Evolutionary conservation across 2,329 filamentous ascomycete genomes (phyloP), one percentile per base, ranked within the genome.

Genomic region (Colletotrichum acutatum): DNA sequence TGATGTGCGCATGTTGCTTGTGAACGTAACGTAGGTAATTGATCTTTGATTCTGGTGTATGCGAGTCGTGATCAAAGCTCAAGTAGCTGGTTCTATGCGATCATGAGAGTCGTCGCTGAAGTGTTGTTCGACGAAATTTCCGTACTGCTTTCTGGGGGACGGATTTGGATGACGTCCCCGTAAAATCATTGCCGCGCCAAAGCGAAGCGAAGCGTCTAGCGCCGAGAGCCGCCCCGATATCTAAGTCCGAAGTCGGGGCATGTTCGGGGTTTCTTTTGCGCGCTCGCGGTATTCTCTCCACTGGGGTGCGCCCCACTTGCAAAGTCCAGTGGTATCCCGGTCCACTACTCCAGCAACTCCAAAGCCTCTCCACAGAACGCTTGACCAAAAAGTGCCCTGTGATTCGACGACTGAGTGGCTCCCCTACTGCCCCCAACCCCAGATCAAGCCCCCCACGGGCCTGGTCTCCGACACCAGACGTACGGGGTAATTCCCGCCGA

Each of bases 401-500:
- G 70, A 74, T 73, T 74, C 62, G 73, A 66, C 32, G 52, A 49
- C 32, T 30, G 34, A 46, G 37, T 42, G 66, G 46, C 34, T 57
- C 57, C 28, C 32, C 42, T 61, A 53, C 28, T 73, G 56, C 30
- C 57, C 68, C 68, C 66, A 62, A 74, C 73, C 70, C 70, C 66
- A 53, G 61, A 59, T 71, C 53, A 54, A 54, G 63, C 46, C 46
- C 62, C 71, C 71, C 63, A 61, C 57, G 42, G 63, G 64, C 42
- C 66, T 60, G 60, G 42, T 63, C 46, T 52, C 66, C 64, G 34
- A 30, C 42, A 19, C 46, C 54, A 64, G 66, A 71, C 74, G 71
- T 73, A 76, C 76, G 76, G 76, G 76, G 76, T 68, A 78, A 77
- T 77, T 76, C 68, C 70, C 56, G 71, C 76, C 77, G 77, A 77